phyloP scores from a whole-genome alignment of 345 rosid genomes.

The Alliaria petiolata region DNA sequence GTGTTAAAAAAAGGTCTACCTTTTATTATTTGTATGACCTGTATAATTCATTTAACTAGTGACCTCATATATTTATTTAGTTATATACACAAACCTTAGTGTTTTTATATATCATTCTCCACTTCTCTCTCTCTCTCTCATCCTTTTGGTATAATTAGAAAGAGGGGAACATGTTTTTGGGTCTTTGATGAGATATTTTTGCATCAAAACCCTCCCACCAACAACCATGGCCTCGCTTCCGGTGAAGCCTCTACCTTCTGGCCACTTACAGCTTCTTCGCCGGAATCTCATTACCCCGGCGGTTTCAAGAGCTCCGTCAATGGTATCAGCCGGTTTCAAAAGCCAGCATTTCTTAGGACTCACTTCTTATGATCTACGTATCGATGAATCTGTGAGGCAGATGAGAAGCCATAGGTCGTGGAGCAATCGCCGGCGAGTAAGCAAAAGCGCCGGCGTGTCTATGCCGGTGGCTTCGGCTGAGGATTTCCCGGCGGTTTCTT shows the following conservation, averaged over 20 bases:
- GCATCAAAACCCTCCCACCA: conserved; percentile 4
- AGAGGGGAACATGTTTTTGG: conserved; percentile 8
- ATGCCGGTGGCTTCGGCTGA: conserved; percentile 25
- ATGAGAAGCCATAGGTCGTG: conserved; percentile 11
- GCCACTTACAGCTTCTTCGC: conserved; percentile 7
- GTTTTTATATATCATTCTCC: not conserved
- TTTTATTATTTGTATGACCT: not conserved
- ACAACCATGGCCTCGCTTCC: conserved; percentile 24
- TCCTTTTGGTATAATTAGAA: conserved; percentile 10
- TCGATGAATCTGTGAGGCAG: conserved; percentile 18
- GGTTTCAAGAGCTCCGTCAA: not conserved
- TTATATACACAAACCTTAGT: not conserved
- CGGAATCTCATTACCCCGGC: not conserved
- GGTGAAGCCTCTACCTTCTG: conserved; percentile 24
- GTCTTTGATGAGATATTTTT: conserved; percentile 14
- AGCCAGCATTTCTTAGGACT: conserved; percentile 6
- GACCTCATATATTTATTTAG: not conserved
- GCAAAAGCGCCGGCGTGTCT: conserved; percentile 12
- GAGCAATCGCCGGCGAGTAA: conserved; percentile 5
- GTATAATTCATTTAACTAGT: not conserved
- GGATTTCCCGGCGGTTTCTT: conserved; percentile 29
- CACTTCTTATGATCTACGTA: conserved; percentile 13
- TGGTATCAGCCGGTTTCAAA: conserved; percentile 1
- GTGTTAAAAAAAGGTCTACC: not conserved
- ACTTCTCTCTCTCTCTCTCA: conserved; percentile 1